Evolutionary conservation across 129 eudicot genomes (phyloP), one percentile per base, ranked within the genome.

Genomic region (Escallonia herrerae): DNA sequence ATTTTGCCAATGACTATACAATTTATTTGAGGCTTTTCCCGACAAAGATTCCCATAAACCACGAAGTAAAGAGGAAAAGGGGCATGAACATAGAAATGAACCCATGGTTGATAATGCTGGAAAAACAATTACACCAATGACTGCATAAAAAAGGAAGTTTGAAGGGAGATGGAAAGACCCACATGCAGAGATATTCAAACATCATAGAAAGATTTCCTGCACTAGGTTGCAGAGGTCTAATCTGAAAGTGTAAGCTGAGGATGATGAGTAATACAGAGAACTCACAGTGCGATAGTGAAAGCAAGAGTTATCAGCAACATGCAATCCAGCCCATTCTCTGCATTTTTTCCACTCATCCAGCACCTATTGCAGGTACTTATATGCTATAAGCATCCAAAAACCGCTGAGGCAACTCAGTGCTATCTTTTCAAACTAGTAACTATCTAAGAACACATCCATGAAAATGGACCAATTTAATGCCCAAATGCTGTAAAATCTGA

Each of bases 291-390:
- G 96, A 79, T 87, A 87, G 56, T 91, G 97, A 82, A 91, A 91
- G 79, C 96, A 91, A 65, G 96, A 87, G 74, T 77, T 91, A 84
- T 91, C 96, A 64, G 97, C 89, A 76, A 85, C 90, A 67, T 91
- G 87, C 74, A 87, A 83, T 56, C 88, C 95, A 72, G 95, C 89
- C 96, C 95, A 91, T 56, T 85, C 86, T 65, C 84, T 79, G 68
- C 80, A 69, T 40, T 61, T 67, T 11, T 69, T 56, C 56, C 83
- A 52, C 83, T 91, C 97, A 58, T 74, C 72, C 8, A 85, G 71
- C 51, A 87, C 84, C 97, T 90, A 22, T 6, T 47, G 12, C 60
- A 62, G 44, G 42, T 38, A 61, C 13, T 15, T 43, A 43, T 15
- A 53, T 54, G 12, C n/a, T n/a, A 67, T 73, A 12, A 63, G 39